These are phyloP conservation scores for Rheum nobile DNA, from an alignment of 148 eudicot genomes.

Conservation along the genomic window DNA sequence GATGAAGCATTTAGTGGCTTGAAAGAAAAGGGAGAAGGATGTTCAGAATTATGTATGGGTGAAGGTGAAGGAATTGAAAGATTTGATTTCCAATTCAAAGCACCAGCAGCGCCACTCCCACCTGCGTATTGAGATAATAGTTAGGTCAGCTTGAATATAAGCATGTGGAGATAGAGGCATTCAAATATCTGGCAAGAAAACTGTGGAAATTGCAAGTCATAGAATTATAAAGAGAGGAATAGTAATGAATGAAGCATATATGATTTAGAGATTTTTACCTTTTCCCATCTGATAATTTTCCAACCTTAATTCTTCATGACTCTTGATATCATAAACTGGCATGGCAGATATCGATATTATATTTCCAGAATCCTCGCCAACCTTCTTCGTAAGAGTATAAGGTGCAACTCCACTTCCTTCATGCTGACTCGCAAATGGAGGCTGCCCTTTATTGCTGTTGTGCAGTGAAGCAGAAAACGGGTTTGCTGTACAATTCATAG, in stretches of 20 bases:
- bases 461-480: neutral
- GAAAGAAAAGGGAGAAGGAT: neutral
- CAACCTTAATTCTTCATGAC: constrained; percentile 14
- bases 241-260: neutral
- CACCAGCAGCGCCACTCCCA: neutral
- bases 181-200: neutral
- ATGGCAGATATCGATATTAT: constrained; percentile 35
- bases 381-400: constrained; percentile 29
- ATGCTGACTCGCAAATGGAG: constrained; percentile 40
- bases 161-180: neutral
- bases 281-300: constrained; percentile 6
- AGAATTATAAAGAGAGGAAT: neutral
- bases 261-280: neutral
- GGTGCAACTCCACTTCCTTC: constrained; percentile 62
- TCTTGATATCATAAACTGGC: constrained; percentile 6
- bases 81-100: neutral
- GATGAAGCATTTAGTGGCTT: neutral
- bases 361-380: constrained; percentile 33
- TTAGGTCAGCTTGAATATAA: neutral
- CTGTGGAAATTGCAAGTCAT: neutral
- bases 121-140: neutral
- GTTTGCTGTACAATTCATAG: neutral
- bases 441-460: neutral
- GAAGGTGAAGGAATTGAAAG: neutral
- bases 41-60: neutral